Base-by-base conservation (phyloP, 2,329 filamentous ascomycete genomes). In the Trichoderma harzianum region DNA sequence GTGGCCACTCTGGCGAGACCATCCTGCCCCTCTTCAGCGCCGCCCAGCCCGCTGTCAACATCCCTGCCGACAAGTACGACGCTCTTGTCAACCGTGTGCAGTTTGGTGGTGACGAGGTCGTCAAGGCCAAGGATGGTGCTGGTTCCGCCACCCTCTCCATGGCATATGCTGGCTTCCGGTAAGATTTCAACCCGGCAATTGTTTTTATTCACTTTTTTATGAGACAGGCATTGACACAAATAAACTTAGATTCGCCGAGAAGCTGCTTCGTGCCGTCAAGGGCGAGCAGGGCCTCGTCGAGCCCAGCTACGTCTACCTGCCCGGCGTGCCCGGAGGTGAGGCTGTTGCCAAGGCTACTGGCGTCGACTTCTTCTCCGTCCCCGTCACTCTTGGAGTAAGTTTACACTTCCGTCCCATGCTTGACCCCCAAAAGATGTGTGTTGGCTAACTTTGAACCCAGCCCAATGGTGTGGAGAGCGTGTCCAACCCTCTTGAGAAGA, bases 1-100 rank as follows among this genome's bases (percentile, higher is more conserved):
- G 96, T 80, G 96, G 96, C 74, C 96, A 99, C 90, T 98, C 95
- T 73, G 96, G 96, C 80, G 94, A 95, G 87, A 99, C 96, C 78
- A 99, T 99, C 80, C 95, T 99, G 71, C 96, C 96, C 65, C 90
- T 99, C 74, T 97, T 98, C 89, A 97, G 94, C 89, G 92, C 96
- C 86, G 90, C 93, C 77, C 90, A 91, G 80, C 94, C 95, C 72
- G 82, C 88, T 57, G 91, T 96, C 79, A 87, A 88, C 74, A 96
- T 98, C 75, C 94, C 95, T 61, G 88, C 88, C 73, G 94, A 98
- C 82, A 96, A 97, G 88, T 92, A 97, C 78, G 93, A 95, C 79
- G 92, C 90, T 76, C 88, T 99, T 65, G 91, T 97, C 80, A 93
- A 98, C 85, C 94, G 96, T 86, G 93, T 98, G 72, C 96, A 99